Base-by-base conservation (phyloP, 768 basidiomycete genomes). In the Lactarius hengduanensis region DNA sequence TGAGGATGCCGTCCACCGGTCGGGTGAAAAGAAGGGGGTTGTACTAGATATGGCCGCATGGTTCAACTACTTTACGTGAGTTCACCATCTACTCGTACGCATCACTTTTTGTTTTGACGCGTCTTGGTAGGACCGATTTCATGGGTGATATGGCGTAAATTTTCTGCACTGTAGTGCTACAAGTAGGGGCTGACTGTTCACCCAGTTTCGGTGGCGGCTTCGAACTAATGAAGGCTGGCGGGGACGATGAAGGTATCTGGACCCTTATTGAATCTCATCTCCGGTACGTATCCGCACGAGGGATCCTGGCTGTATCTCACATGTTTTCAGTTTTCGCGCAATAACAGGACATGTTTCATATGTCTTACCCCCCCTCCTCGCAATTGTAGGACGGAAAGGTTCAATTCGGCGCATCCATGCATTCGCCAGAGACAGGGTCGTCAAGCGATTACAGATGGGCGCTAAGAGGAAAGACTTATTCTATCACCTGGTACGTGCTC, bases 291-390 rank as follows among this genome's bases (percentile, higher is more conserved):
- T 38, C 30, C 57, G 13, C n/a, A 50, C 22, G 38, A 45, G 63
- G 8, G 11, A 47, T 18, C 34, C 55, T 57, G 43, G 45, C 45
- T 63, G 58, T 62, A 41, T 64, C 57, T 59, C 36, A 32, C 32
- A 57, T 60, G 59, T 22, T 63, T 54, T 11, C 59, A 83, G 81
- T 59, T 74, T 76, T 63, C 79, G 80, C 4, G 74, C 83, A 9
- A 74, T 83, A 64, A 76, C 82, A 74, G 77, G 77, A 13, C 80
- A 82, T 54, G 72, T 82, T 1, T 81, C 83, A 13, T 84, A 57
- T 34, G 55, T 36, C 9, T 1, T 30, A 18, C 55, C 55, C 8
- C n/a, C 9, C 55, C 20, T 57, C 34, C 4, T 30, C 30, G 32
- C 57, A 82, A 82, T 57, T 18, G 30, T 22, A 9, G 54, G 54